Conservation (phyloP, 2,329 filamentous ascomycete species). For the Sphaceloma murrayae region DNA sequence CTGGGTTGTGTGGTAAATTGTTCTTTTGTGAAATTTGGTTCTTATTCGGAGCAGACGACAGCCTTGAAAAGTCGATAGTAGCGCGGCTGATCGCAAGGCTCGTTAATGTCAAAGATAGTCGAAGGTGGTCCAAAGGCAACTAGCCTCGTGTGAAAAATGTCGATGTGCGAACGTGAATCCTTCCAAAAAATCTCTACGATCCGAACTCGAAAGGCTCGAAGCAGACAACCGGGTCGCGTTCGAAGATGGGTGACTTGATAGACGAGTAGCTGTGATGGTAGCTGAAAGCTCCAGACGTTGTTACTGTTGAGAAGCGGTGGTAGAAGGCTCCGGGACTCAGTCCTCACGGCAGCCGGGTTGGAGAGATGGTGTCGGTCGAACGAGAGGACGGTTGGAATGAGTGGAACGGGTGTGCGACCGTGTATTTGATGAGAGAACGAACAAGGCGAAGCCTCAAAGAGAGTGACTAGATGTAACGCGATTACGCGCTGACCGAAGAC, state of each 20-base stretch:
- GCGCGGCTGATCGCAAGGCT: constrained; percentile 4
- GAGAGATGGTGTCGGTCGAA: constrained; percentile 15
- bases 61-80: constrained; percentile 7
- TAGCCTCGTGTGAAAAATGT: constrained; percentile 15
- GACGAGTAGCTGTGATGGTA: neutral
- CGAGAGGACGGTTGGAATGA: constrained; percentile 6
- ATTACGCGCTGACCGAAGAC: constrained; percentile 16
- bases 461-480: constrained; percentile 14
- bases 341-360: constrained; percentile 15
- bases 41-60: constrained; percentile 5
- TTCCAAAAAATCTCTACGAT: neutral
- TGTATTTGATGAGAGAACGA: constrained; percentile 15
- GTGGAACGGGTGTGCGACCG: constrained; percentile 4
- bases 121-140: constrained; percentile 8
- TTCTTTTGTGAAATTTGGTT: neutral
- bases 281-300: constrained; percentile 3
- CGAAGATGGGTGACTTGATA: constrained; percentile 3
- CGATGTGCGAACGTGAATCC: constrained; percentile 1
- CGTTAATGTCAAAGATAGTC: neutral
- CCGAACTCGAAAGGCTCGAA: neutral
- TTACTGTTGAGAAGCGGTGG: constrained; percentile 1
- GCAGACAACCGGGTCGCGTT: constrained; percentile 17
- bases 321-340: constrained; percentile 12
- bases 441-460: constrained; percentile 6
- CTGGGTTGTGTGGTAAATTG: constrained; percentile 3